phyloP scores from a whole-genome alignment of 495 filamentous ascomycete species.

The Lepraria neglecta region DNA sequence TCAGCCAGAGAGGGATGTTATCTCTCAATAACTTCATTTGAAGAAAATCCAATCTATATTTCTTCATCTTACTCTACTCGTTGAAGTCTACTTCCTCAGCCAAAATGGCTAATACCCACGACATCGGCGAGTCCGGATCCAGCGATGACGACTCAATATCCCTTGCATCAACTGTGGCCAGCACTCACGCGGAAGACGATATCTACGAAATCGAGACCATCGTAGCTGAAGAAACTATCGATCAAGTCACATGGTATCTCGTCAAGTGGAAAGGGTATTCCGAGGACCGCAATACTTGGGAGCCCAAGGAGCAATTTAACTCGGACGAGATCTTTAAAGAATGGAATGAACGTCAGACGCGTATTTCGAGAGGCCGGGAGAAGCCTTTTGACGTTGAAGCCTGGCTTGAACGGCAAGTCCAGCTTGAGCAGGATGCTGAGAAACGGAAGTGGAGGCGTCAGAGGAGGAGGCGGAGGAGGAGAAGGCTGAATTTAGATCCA shows the following conservation, averaged over 20 bases:
- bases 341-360: slow-evolving; percentile 50
- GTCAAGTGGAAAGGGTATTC: slow-evolving; percentile 63
- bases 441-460: slow-evolving; percentile 45
- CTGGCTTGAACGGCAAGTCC: slow-evolving; percentile 37
- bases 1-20: too few relatives aligned
- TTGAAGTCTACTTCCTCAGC: neutral
- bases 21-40: too few relatives aligned
- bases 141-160: slow-evolving; percentile 54
- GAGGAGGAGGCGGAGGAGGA: slow-evolving; percentile 42
- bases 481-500: slow-evolving; percentile 32
- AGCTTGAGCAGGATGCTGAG: slow-evolving; percentile 28
- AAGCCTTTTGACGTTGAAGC: slow-evolving; percentile 44
- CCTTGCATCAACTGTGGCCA: slow-evolving; percentile 51
- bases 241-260: slow-evolving; percentile 47
- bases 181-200: slow-evolving; percentile 30
- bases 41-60: too few relatives aligned
- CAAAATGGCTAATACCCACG: neutral
- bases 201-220: slow-evolving; percentile 44
- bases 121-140: slow-evolving; percentile 11
- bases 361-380: slow-evolving; percentile 38
- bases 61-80: too few relatives aligned
- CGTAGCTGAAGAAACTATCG: slow-evolving; percentile 43
- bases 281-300: slow-evolving; percentile 55
- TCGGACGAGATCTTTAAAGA: slow-evolving; percentile 40
- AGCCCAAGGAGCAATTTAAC: slow-evolving; percentile 50